Evolutionary conservation across 106 monocot species (phyloP).

Genomic region (Iris macrosiphon): DNA sequence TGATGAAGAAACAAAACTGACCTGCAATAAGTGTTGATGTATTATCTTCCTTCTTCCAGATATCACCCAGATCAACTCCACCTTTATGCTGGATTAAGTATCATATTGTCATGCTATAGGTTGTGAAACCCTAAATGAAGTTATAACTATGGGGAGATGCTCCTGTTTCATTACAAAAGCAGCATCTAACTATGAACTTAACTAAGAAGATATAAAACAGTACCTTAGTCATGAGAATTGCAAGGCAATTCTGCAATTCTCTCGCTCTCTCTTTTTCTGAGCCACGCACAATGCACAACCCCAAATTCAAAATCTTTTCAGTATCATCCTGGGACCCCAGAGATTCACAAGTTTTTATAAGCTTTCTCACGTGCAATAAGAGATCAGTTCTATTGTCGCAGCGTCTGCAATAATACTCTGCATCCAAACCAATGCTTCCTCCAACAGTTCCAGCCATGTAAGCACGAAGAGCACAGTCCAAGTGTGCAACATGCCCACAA

Average conservation of each 20-base stretch:
- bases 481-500: constrained; percentile 78
- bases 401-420: constrained; percentile 69
- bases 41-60: constrained; percentile 38
- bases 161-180: background rate
- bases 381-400: constrained; percentile 79
- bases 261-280: constrained; percentile 37
- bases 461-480: constrained; percentile 66
- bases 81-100: constrained; percentile 48
- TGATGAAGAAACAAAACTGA: constrained; percentile 18
- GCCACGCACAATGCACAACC: constrained; percentile 42
- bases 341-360: constrained; percentile 33
- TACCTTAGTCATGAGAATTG: constrained; percentile 49
- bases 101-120: constrained; percentile 27
- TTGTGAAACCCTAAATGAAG: background rate
- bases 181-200: background rate
- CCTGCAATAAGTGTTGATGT: constrained; percentile 20
- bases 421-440: constrained; percentile 69
- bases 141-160: background rate
- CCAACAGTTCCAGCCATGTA: constrained; percentile 77
- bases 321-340: constrained; percentile 38
- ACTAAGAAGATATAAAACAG: background rate
- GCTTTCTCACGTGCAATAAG: constrained; percentile 31
- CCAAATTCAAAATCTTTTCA: constrained; percentile 39
- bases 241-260: constrained; percentile 34
- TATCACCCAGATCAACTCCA: constrained; percentile 30